Evolutionary conservation across 306 rosid species (phyloP), one percentile per base, ranked within the genome.

Genomic region (Dalbergia cultrata): DNA sequence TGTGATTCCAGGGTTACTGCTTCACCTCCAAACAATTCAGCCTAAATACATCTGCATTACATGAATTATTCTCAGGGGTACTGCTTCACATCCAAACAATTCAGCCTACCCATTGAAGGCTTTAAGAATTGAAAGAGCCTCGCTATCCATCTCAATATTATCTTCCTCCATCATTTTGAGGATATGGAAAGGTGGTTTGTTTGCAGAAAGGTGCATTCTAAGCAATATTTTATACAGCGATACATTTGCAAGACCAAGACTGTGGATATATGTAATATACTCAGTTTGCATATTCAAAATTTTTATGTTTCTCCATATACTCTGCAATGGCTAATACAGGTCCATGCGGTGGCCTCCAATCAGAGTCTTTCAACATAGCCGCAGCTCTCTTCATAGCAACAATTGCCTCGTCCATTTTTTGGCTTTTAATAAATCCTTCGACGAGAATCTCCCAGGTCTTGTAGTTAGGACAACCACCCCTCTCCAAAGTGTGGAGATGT

Each of bases 381-480:
- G 83, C 89, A 70, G 91, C 93, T 67, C 84, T 85, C 79, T 79
- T 85, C 90, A 92, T 76, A 13, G 90, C 87, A 84, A 84, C 67
- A 67, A 92, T 63, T 69, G 91, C 95, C 86, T 84, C 75, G 2
- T 84, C 95, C 86, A 86, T 85, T 75, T 83, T 76, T 71, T 85
- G 67, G 80, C 57, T 31, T 53, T 84, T 90, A 83, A 89, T 61
- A 87, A 86, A 87, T 79, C 97, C 97, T 82, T 95, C 97, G 64
- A 87, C 75, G 39, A 95, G 92, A 87, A 93, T 95, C 87, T 95
- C 99, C 94, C 97, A 87, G 12, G 99, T 93, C 85, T 91, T 95
- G 76, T 91, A 93, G 84, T 91, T 95, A 5, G 99, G 97, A 77
- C 70, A 63, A 5, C 94, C 95, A 13, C 99, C 95, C 80, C 80